These are phyloP conservation scores for Pestalotiopsis sp. DNA, from an alignment of 2,329 filamentous ascomycete species.

Conservation along the genomic window DNA sequence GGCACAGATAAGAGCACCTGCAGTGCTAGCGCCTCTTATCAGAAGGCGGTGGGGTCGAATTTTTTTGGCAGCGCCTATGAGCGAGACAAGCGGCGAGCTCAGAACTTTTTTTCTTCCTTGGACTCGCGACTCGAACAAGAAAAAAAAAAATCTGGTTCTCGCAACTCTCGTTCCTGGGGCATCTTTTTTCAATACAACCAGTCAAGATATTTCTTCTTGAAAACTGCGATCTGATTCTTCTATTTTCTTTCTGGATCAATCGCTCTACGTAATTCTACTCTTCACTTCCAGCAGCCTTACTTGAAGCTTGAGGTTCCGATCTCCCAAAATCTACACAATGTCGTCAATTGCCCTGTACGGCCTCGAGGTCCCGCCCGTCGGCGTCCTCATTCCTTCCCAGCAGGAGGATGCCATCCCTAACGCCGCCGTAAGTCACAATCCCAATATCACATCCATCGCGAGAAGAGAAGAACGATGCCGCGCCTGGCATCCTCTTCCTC, in stretches of 20 bases:
- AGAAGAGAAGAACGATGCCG: background rate
- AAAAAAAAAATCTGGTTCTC: background rate
- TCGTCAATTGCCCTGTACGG: constrained; percentile 83
- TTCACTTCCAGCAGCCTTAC: background rate
- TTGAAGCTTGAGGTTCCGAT: constrained; percentile 15
- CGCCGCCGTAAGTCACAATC: constrained; percentile 70
- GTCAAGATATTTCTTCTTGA: background rate
- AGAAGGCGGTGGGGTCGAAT: constrained; percentile 9
- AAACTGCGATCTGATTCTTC: background rate
- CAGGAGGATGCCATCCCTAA: constrained; percentile 66
- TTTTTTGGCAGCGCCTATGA: constrained; percentile 7
- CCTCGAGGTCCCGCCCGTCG: constrained; percentile 85
- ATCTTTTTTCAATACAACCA: background rate
- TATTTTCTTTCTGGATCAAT: background rate
- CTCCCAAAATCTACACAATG: constrained; percentile 42
- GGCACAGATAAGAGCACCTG: constrained; percentile 12
- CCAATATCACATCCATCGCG: background rate
- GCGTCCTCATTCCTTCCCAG: constrained; percentile 78
- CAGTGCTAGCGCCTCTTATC: constrained; percentile 13
- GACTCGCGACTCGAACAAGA: constrained; percentile 3
- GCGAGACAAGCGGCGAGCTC: background rate
- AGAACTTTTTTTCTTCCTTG: constrained; percentile 14
- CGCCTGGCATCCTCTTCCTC: background rate
- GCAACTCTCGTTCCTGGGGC: background rate
- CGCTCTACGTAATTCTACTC: background rate